Evolutionary conservation across 2,329 filamentous ascomycete species (phyloP), one percentile per base, ranked within the genome.

Genomic region (Westerdykella ornata): DNA sequence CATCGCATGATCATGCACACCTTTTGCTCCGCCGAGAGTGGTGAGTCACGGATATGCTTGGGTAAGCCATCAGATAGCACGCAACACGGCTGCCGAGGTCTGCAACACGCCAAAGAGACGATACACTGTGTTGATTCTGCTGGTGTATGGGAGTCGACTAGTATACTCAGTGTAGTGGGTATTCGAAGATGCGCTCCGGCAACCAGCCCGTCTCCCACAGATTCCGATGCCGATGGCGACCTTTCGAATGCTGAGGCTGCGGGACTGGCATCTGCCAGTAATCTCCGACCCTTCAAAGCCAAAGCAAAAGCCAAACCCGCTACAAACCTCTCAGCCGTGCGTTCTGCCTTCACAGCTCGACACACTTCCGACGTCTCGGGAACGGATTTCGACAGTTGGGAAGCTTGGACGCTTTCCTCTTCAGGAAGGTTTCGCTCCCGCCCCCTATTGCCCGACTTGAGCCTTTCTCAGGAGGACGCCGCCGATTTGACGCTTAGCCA

Each of bases 1-100:
- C 74, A 77, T 9, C 75, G 82, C 37, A 78, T 82, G 42, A 71
- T 85, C 15, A 68, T 87, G 47, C 80, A 84, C 39, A 82, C 75
- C 0, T 85, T 81, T 53, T 67, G 72, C 0, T 74, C 79, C 0
- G 64, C 72, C 8, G 75, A 77, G 9, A 39, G 71, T 65, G 28
- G 75, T 72, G 53, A 71, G 68, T 38, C 60, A n/a, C 58, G 60
- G 34, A 77, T 86, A 9, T 81, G 76, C 56, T 74, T 82, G 38
- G 72, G 73, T 34, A 69, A 73, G 43, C 71, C 53, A 14, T 56
- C 57, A 19, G 62, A 57, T 7, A 57, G 53, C 35, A 53, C 45
- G 6, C 46, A 49, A 16, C 46, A 53, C 26, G 49, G 53, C 12
- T 71, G 70, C 38, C 55, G 56, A 20, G 57, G 60, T 1, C 57